Evolutionary conservation across 176 grass and related monocot species (phyloP), one percentile per base, ranked within the genome.

Genomic region (Pontederia crassipes): DNA sequence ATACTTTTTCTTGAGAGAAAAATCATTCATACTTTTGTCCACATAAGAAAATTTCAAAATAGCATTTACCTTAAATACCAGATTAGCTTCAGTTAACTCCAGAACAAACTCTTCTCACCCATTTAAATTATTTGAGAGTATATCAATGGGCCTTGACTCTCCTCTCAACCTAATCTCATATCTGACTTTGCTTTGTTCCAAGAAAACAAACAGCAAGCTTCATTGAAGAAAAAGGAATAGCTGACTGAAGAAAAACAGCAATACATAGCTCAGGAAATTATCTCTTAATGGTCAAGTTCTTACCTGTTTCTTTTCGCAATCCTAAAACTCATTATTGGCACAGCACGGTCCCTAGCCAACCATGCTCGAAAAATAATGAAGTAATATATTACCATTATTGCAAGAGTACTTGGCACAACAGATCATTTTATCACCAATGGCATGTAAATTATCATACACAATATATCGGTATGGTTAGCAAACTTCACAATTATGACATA

Each of bases 281-380:
- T 40, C 2, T 1, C 32, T 40, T 40, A 7, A 7, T 40, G 6
- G 32, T 40, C 32, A 40, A 40, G 32, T 40, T 40, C 32, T 40
- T 40, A 92, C 93, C 81, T 98, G 87, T 81, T 98, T 98, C 87
- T 98, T 98, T 61, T 98, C 93, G 87, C 87, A 98, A 62, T 92
- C 84, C 78, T 88, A 84, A 79, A 92, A 98, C 72, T 98, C 93
- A 4, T 24, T 24, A 24, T 24, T 24, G 87, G 87, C 9, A 81
- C 74, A 49, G 93, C 87, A 76, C 93, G 80, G 74, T 92, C 93
- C 71, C 93, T 88, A 40, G 87, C 87, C 74, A 97, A 48, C 63
- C 91, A 61, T 72, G 71, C 71, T 87, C 91, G 70, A 46, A 75
- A 62, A 40, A 40, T 40, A 35, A 70, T 48, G 57, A 48, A 15